Conservation (phyloP, 176 grass and related monocot species). For the Aegilops speltoides region DNA sequence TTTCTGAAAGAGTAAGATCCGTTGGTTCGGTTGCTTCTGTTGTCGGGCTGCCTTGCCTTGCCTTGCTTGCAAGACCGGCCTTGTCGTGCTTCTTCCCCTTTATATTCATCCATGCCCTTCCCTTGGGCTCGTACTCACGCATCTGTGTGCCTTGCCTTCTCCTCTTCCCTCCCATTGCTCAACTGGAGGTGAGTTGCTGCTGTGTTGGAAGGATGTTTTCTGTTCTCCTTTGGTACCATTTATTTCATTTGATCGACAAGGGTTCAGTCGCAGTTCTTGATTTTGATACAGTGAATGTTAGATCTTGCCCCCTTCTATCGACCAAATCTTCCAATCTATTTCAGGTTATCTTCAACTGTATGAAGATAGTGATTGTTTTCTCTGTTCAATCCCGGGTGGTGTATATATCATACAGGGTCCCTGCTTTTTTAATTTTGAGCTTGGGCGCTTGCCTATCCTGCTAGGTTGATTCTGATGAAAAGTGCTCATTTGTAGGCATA, state of each 20-base stretch:
- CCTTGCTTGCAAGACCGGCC: constrained; percentile 16
- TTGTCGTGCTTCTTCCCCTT: neutral
- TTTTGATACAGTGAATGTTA: neutral
- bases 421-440: neutral
- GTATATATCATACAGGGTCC: neutral
- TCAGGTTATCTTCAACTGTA: neutral
- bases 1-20: constrained; percentile 6
- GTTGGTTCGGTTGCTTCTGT: constrained; percentile 14
- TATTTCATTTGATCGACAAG: neutral
- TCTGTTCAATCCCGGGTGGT: neutral
- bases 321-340: neutral
- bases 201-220: neutral
- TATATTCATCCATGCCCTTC: neutral
- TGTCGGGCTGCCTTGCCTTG: neutral
- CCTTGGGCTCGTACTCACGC: neutral
- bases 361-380: neutral
- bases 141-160: neutral
- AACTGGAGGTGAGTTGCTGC: neutral
- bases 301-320: neutral
- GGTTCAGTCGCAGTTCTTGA: neutral
- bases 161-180: neutral
- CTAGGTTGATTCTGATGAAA: neutral
- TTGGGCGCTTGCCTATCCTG: neutral
- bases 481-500: neutral
- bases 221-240: neutral